A percentile compares a stretch with the other conserved stretches of the same genome.
phyloP scores from a whole-genome alignment of 208 protist genomes.

The Sergeia podlipaevii region DNA sequence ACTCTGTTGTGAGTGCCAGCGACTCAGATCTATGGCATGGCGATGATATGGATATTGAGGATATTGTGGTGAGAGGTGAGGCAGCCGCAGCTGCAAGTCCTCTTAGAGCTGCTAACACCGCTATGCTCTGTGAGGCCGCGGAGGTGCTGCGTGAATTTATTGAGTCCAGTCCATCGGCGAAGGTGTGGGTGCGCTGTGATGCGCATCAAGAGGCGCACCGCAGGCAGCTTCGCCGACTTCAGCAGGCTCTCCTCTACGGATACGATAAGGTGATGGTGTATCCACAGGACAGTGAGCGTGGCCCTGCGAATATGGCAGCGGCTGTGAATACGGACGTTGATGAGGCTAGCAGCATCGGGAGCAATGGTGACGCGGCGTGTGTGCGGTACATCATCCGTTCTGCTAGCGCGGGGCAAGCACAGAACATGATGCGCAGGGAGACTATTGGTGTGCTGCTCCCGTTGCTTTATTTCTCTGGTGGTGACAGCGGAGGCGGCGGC shows the following conservation, averaged over 20 bases:
- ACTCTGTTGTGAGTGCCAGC: too few relatives aligned
- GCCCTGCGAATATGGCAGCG: too few relatives aligned
- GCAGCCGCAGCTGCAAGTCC: background rate
- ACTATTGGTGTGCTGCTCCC: constrained; percentile 29
- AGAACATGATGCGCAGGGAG: constrained; percentile 12
- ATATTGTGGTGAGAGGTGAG: too few relatives aligned
- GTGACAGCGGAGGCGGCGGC: constrained; percentile 16
- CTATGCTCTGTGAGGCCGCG: constrained; percentile 23
- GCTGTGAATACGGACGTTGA: background rate
- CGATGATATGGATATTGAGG: too few relatives aligned
- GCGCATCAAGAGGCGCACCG: constrained; percentile 40
- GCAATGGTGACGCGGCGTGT: too few relatives aligned
- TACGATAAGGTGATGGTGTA: constrained; percentile 4
- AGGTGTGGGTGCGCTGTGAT: constrained; percentile 79
- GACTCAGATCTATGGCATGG: too few relatives aligned
- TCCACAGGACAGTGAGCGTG: background rate
- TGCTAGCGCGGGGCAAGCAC: constrained; percentile 1
- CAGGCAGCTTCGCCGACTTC: constrained; percentile 44
- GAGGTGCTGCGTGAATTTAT: constrained; percentile 36
- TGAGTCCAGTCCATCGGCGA: constrained; percentile 12
- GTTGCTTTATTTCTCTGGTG: constrained; percentile 49
- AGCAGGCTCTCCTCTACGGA: constrained; percentile 53
- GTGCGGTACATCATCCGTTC: background rate
- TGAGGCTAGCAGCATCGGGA: too few relatives aligned
- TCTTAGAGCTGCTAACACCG: constrained; percentile 18